Percentiles rank a stretch among this genome's conserved stretches.
Conservation (phyloP, 805 yeast genomes). For the Spencermartinsiella europaea region DNA sequence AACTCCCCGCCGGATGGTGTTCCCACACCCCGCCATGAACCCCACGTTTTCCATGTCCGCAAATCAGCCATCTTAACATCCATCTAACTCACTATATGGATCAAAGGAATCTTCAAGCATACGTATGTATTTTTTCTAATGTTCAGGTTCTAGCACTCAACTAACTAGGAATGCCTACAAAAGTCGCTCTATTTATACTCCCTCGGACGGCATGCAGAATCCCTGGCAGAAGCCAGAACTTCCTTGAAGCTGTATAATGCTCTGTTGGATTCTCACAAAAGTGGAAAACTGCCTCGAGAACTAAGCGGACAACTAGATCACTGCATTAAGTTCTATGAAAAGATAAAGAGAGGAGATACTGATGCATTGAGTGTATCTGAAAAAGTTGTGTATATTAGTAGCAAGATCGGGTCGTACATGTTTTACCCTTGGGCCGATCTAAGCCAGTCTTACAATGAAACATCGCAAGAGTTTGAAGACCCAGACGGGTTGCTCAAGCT, state of each 20-base stretch:
- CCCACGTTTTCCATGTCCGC: too few relatives aligned
- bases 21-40: too few relatives aligned
- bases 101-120: too few relatives aligned
- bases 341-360: background rate
- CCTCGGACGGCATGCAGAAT: background rate
- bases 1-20: too few relatives aligned
- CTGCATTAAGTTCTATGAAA: background rate
- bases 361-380: slow-evolving; percentile 17
- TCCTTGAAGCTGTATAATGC: background rate
- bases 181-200: background rate
- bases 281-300: background rate
- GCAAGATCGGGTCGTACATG: slow-evolving; percentile 31
- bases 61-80: too few relatives aligned
- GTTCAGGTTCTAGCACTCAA: too few relatives aligned
- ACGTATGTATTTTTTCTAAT: too few relatives aligned
- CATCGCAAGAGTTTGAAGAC: slow-evolving; percentile 10
- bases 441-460: slow-evolving; percentile 1
- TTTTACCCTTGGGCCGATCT: slow-evolving; percentile 21
- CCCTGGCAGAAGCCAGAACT: background rate
- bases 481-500: slow-evolving; percentile 19
- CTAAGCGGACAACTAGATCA: background rate
- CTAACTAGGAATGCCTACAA: background rate
- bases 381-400: slow-evolving; percentile 30
- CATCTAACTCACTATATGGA: too few relatives aligned
- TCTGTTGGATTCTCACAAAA: background rate